phyloP scores from a whole-genome alignment of 208 protist species.

The Crithidia expoeki region DNA sequence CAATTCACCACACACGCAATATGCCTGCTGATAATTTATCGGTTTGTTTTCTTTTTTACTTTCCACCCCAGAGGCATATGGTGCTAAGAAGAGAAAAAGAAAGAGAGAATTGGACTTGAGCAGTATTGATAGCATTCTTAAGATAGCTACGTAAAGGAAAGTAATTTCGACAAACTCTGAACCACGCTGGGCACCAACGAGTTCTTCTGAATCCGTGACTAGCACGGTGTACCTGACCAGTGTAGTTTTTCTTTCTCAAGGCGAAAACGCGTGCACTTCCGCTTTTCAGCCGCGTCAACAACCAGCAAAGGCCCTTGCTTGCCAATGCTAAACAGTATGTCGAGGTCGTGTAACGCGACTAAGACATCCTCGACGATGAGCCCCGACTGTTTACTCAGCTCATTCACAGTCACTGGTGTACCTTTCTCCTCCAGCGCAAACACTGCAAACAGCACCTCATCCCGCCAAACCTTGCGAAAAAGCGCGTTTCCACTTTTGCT shows the following conservation, averaged over 20 bases:
- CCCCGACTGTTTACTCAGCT: slow-evolving; percentile 54
- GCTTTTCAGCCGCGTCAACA: slow-evolving; percentile 16
- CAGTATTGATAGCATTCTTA: too few species aligned
- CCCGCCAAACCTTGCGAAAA: slow-evolving; percentile 68
- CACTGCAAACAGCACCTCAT: slow-evolving; percentile 62
- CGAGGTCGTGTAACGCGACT: slow-evolving; percentile 60
- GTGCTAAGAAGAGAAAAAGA: too few species aligned
- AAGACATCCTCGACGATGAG: slow-evolving; percentile 73
- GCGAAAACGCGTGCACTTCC: slow-evolving; percentile 3
- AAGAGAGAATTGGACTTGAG: too few species aligned
- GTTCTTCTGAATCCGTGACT: neutral
- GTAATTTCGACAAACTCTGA: too few species aligned
- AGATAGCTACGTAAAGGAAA: too few species aligned
- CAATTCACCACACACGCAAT: too few species aligned
- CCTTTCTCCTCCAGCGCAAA: slow-evolving; percentile 42
- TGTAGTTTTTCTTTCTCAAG: slow-evolving; percentile 36
- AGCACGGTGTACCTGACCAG: slow-evolving; percentile 31
- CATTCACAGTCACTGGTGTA: slow-evolving; percentile 51
- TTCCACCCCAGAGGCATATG: too few species aligned
- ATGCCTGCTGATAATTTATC: too few species aligned
- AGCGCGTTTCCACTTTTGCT: slow-evolving; percentile 59
- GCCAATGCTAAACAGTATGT: slow-evolving; percentile 49
- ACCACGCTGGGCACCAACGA: too few species aligned
- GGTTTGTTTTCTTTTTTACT: too few species aligned
- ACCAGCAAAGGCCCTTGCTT: slow-evolving; percentile 55